Conservation (phyloP, 768 basidiomycete species). For the Collybia mongolica region DNA sequence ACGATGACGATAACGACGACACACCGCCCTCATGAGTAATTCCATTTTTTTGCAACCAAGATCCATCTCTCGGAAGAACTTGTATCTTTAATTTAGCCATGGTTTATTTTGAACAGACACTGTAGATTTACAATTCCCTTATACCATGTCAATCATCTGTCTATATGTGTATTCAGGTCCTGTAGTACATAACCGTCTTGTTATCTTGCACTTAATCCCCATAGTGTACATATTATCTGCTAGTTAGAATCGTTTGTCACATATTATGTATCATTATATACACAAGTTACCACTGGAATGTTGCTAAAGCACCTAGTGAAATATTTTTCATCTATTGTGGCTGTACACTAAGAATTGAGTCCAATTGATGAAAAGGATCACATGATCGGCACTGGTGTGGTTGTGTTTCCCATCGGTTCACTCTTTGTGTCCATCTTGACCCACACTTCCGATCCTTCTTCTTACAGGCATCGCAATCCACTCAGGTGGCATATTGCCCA, state of each 20-base stretch:
- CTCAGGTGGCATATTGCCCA: no score
- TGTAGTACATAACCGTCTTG: slow-evolving; percentile 17
- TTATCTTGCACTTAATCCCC: slow-evolving; percentile 16
- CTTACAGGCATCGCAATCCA: no score
- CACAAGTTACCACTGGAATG: not conserved
- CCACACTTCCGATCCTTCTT: no score
- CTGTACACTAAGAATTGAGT: no score
- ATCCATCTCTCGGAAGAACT: slow-evolving; percentile 16
- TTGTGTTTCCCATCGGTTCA: no score
- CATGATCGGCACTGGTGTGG: no score
- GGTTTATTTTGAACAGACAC: slow-evolving; percentile 9
- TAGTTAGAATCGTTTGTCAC: not conserved
- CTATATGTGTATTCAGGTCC: slow-evolving; percentile 15
- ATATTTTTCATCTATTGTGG: no score
- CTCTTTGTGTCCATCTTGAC: no score
- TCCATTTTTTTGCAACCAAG: slow-evolving; percentile 8
- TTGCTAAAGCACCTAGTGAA: no score
- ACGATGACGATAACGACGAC: slow-evolving; percentile 40
- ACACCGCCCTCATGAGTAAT: not conserved
- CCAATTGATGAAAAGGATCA: no score
- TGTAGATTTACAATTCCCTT: slow-evolving; percentile 10
- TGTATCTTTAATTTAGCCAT: slow-evolving; percentile 21
- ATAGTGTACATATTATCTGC: slow-evolving; percentile 11
- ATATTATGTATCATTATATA: not conserved
- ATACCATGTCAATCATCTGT: slow-evolving; percentile 15